Evolutionary conservation across 2,329 filamentous ascomycete species (phyloP).

Genomic region (Monosporascus ibericus): DNA sequence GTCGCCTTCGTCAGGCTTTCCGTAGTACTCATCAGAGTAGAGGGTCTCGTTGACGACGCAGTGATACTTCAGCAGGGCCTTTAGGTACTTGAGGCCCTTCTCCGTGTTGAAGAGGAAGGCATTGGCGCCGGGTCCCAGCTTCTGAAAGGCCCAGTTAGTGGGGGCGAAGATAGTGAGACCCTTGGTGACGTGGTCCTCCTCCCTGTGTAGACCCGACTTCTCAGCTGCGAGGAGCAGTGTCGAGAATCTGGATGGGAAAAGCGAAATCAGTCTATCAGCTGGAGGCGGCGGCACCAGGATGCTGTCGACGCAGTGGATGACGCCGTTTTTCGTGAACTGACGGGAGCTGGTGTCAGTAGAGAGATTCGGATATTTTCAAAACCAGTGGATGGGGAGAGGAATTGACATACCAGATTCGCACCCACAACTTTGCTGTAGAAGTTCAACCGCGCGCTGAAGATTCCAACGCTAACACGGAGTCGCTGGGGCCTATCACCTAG

Average conservation of each 20-base stretch:
- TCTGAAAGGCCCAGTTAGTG: conserved; percentile 71
- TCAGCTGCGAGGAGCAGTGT: conserved; percentile 69
- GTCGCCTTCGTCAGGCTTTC: conserved; percentile 25
- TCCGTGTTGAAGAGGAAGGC: conserved; percentile 78
- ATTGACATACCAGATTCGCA: conserved; percentile 57
- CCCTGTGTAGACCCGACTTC: conserved; percentile 61
- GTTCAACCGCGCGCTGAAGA: conserved; percentile 64
- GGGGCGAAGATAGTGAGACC: conserved; percentile 80
- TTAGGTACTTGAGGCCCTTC: conserved; percentile 68
- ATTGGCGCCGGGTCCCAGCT: conserved; percentile 66
- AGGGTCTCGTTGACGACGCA: conserved; percentile 27
- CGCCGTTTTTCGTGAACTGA: conserved; percentile 68
- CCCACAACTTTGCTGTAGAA: conserved; percentile 67
- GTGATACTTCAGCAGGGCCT: conserved; percentile 50
- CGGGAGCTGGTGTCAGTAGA: conserved; percentile 1
- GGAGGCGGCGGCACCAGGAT: conserved; percentile 73
- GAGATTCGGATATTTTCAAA: no score
- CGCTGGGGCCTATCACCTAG: conserved; percentile 66
- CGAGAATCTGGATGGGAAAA: conserved; percentile 71
- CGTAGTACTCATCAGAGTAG: conserved; percentile 79
- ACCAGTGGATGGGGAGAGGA: neutral
- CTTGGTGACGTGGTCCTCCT: conserved; percentile 27
- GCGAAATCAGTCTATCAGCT: conserved; percentile 41
- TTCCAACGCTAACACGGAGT: conserved; percentile 59
- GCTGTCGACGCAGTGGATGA: conserved; percentile 71